Evolutionary conservation across 352 stramenopile species (phyloP).

Genomic region (Phytophthora pistaciae): DNA sequence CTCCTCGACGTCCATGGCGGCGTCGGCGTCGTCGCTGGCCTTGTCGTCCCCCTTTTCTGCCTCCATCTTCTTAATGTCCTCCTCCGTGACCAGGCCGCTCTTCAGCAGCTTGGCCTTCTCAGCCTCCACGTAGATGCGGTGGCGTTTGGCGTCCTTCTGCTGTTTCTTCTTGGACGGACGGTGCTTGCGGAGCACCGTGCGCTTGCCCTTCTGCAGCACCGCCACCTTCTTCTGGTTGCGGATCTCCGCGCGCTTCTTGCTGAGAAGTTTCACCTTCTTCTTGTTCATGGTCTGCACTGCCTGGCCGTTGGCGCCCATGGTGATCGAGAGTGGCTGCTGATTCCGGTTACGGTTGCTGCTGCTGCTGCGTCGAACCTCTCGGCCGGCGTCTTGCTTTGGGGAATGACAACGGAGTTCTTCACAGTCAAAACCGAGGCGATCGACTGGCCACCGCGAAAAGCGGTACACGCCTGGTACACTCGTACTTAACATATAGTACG

Average conservation of each 20-base stretch:
- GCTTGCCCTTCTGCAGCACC: slow-evolving; percentile 61
- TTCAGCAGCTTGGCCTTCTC: slow-evolving; percentile 86
- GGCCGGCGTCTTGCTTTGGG: slow-evolving; percentile 14
- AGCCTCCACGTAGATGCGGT: slow-evolving; percentile 69
- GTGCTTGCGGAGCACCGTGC: slow-evolving; percentile 68
- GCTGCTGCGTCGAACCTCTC: slow-evolving; percentile 9
- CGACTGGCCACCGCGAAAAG: slow-evolving; percentile 39
- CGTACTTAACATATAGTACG: slow-evolving; percentile 22
- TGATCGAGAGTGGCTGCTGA: background rate
- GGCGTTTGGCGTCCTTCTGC: slow-evolving; percentile 85
- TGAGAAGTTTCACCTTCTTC: slow-evolving; percentile 89
- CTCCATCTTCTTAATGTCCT: slow-evolving; percentile 87
- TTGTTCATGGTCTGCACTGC: slow-evolving; percentile 86
- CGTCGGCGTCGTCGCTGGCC: slow-evolving; percentile 37
- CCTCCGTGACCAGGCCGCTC: slow-evolving; percentile 80
- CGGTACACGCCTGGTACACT: slow-evolving; percentile 48
- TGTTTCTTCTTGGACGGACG: slow-evolving; percentile 88
- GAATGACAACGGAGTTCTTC: slow-evolving; percentile 27
- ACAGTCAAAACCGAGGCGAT: slow-evolving; percentile 30
- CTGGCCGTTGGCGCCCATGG: slow-evolving; percentile 64
- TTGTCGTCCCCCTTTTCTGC: slow-evolving; percentile 52
- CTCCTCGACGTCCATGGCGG: slow-evolving; percentile 67
- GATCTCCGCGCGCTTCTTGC: slow-evolving; percentile 82
- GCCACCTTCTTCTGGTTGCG: slow-evolving; percentile 88
- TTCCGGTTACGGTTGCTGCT: background rate